phyloP scores from a whole-genome alignment of 108 stramenopile species.

The Cyclotella choctawhatcheeana region DNA sequence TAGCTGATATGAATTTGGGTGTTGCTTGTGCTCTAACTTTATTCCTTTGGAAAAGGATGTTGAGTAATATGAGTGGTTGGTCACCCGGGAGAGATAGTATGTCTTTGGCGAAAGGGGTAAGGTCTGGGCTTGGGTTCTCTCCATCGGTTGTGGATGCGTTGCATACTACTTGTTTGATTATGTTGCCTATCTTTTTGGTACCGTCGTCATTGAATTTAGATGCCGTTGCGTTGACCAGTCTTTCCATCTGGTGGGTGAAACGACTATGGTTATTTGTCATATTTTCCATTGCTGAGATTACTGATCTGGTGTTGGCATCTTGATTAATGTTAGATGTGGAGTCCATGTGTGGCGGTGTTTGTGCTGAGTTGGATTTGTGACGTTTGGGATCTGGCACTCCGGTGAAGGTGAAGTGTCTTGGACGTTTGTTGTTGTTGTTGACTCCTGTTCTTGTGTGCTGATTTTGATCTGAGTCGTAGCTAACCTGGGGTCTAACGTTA shows the following conservation, averaged over 20 bases:
- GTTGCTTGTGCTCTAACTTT: slow-evolving; percentile 2
- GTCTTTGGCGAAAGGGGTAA: slow-evolving; percentile 9
- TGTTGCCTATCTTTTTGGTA: not conserved
- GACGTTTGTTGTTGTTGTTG: not conserved
- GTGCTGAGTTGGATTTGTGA: not conserved
- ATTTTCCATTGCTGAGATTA: not conserved
- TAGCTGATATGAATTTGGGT: not conserved
- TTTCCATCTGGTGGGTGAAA: not conserved
- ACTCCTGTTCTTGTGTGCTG: not conserved
- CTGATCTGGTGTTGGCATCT: not conserved
- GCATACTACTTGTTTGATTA: not conserved
- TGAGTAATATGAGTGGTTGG: not conserved
- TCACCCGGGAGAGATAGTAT: not conserved
- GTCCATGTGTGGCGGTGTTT: not conserved
- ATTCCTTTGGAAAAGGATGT: not conserved
- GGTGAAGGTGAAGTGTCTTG: not conserved
- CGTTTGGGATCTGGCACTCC: not conserved
- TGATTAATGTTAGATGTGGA: not conserved
- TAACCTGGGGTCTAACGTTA: no score
- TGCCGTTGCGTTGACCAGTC: not conserved
- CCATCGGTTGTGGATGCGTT: slow-evolving; percentile 5
- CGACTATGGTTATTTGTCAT: not conserved
- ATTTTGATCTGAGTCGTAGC: no score
- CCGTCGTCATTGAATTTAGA: not conserved
- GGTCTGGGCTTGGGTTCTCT: not conserved